These are phyloP conservation scores for Pleurotus platypus DNA, from an alignment of 768 basidiomycete genomes.

Conservation along the genomic window DNA sequence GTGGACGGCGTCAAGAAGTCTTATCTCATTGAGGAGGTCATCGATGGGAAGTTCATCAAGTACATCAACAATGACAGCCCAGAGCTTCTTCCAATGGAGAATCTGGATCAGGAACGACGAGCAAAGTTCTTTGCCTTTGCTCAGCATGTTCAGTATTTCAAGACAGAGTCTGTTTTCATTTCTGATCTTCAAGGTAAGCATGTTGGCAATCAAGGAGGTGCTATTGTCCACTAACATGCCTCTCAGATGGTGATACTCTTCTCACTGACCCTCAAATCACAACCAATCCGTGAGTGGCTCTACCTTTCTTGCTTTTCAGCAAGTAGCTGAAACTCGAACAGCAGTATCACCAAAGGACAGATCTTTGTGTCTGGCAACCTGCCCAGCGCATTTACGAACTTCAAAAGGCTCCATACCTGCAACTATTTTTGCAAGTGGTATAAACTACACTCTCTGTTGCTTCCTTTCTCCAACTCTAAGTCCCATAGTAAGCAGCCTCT, in stretches of 20 bases:
- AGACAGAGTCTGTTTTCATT: not conserved
- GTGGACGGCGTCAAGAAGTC: not conserved
- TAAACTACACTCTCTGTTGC: too few species aligned
- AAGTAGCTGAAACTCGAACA: not conserved
- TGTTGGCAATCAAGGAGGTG: not conserved
- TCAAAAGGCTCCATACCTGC: not conserved
- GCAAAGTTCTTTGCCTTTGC: not conserved
- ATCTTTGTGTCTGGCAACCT: slow-evolving; percentile 5
- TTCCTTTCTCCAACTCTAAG: too few species aligned
- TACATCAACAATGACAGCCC: not conserved
- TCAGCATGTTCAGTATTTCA: not conserved
- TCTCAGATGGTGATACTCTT: slow-evolving; percentile 1
- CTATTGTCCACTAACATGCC: not conserved
- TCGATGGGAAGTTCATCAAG: not conserved
- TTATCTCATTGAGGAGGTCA: not conserved
- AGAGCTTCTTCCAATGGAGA: not conserved
- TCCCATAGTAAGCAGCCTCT: too few species aligned
- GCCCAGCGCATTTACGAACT: not conserved
- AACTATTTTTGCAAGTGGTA: slow-evolving; percentile 7
- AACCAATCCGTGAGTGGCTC: not conserved
- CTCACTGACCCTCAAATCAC: slow-evolving; percentile 7
- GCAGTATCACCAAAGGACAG: not conserved
- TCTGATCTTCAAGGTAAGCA: slow-evolving; percentile 1
- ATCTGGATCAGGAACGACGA: not conserved
- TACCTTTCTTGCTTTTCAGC: not conserved